Conservation (phyloP, 306 rosid species). For the Abrus precatorius region DNA sequence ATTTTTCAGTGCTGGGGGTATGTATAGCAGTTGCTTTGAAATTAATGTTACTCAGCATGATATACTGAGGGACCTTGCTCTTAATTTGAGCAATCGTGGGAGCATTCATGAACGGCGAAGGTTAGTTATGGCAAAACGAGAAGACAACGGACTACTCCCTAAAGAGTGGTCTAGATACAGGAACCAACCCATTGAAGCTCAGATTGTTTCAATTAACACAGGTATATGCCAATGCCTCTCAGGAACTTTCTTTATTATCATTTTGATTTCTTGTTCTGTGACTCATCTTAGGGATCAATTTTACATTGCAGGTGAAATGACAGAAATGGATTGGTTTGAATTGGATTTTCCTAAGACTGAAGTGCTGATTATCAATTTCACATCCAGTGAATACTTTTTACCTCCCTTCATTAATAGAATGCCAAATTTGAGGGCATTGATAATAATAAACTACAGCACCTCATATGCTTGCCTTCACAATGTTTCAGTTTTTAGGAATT, state of each 20-base stretch:
- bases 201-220: constrained; percentile 85
- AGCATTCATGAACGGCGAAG: constrained; percentile 57
- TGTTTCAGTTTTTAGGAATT: constrained; percentile 58
- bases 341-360: constrained; percentile 83
- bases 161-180: constrained; percentile 79
- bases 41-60: constrained; percentile 86
- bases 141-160: constrained; percentile 62
- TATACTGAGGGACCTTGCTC: constrained; percentile 87
- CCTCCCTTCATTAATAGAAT: constrained; percentile 81
- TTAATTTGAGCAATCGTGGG: constrained; percentile 62
- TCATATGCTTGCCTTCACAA: constrained; percentile 65
- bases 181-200: constrained; percentile 69
- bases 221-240: constrained; percentile 56
- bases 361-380: constrained; percentile 83
- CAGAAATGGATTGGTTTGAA: constrained; percentile 75
- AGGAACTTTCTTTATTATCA: background rate
- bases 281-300: constrained; percentile 37
- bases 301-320: constrained; percentile 80
- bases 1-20: constrained; percentile 70
- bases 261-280: constrained; percentile 8
- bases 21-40: constrained; percentile 80
- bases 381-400: constrained; percentile 71
- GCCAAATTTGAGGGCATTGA: constrained; percentile 82
- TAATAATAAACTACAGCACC: constrained; percentile 67
- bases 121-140: constrained; percentile 84